Evolutionary conservation across 1,284 basidiomycete species (phyloP), one percentile per base, ranked within the genome.

Genomic region (Coniferiporia weirii): DNA sequence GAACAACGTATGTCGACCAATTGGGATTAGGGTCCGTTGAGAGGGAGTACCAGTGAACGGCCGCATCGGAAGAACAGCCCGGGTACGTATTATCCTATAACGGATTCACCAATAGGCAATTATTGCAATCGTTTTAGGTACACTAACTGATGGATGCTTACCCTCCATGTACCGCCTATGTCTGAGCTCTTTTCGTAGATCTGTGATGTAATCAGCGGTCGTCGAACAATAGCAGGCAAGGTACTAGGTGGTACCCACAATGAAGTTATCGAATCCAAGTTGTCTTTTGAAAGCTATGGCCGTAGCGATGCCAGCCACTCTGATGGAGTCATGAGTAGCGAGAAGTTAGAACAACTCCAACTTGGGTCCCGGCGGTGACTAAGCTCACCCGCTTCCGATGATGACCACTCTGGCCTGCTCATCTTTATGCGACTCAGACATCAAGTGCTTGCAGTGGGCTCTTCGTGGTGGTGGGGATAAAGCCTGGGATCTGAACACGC

Each of bases 1-100:
- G 63, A 10, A 76, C 72, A 73, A 73, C 10, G 64, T 74, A 73
- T 9, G 65, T 67, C 20, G 73, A 65, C 82, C 82, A 83, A 60
- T 76, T 63, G 1, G 81, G 78, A 59, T 83, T 82, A 36, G 76
- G 71, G 44, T 81, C 79, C 10, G 76, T 75, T 7, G 83, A 85
- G 50, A 83, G 75, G 47, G 75, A 78, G 65, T 83, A 83, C 77
- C 80, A 81, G 64, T 82, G 81, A 8, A 69, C 79, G 12, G 79
- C 73, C 27, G 81, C 71, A 64, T 84, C 79, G 13, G 77, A 80
- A 9, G 78, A 79, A 61, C 81, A 82, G 15, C 80, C 79, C 71
- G 64, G 78, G 75, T 56, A 75, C 62, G 52, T 66, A 46, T 69
- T 70, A 59, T 64, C 66, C 67, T 35, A 79, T 65, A 17, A 34